Percentiles rank a stretch among this genome's conserved stretches.
Conservation (phyloP, 306 rosid genomes). For the Medicago arabica region DNA sequence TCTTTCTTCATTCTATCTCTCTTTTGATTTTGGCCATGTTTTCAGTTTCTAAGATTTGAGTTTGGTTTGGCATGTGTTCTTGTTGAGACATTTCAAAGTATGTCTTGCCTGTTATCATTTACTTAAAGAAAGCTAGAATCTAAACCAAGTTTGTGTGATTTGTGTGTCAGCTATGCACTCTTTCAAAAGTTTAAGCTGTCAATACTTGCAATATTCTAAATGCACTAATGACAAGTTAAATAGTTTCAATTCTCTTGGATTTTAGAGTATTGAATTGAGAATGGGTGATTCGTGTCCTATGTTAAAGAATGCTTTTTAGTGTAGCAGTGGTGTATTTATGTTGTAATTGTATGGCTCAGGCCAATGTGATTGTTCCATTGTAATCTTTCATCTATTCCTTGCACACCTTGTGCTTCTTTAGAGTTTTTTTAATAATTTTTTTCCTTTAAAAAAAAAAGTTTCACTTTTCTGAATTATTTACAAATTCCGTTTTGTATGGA, state of each 20-base stretch:
- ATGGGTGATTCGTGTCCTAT: too few relatives aligned
- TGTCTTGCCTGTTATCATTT: conserved; percentile 8
- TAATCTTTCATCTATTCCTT: too few relatives aligned
- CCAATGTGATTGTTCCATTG: too few relatives aligned
- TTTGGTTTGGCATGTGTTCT: conserved; percentile 3
- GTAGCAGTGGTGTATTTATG: too few relatives aligned
- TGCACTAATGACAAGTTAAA: not conserved
- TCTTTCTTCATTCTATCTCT: conserved; percentile 9
- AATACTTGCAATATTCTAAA: conserved; percentile 7
- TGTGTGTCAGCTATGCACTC: not conserved
- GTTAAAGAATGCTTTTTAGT: too few relatives aligned
- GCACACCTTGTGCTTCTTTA: too few relatives aligned
- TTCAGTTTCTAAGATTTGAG: conserved; percentile 9
- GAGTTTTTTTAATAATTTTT: too few relatives aligned
- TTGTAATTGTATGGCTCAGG: too few relatives aligned
- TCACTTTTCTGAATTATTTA: not conserved
- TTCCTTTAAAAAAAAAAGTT: too few relatives aligned
- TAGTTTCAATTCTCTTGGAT: not conserved
- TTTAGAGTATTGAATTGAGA: too few relatives aligned
- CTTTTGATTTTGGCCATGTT: conserved; percentile 33
- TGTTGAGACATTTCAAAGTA: conserved; percentile 2
- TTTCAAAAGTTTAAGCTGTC: not conserved
- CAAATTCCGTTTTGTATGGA: not conserved
- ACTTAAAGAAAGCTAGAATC: conserved; percentile 18
- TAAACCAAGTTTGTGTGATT: not conserved